phyloP scores from a whole-genome alignment of 1,284 basidiomycete species.

The Austropuccinia psidii region DNA sequence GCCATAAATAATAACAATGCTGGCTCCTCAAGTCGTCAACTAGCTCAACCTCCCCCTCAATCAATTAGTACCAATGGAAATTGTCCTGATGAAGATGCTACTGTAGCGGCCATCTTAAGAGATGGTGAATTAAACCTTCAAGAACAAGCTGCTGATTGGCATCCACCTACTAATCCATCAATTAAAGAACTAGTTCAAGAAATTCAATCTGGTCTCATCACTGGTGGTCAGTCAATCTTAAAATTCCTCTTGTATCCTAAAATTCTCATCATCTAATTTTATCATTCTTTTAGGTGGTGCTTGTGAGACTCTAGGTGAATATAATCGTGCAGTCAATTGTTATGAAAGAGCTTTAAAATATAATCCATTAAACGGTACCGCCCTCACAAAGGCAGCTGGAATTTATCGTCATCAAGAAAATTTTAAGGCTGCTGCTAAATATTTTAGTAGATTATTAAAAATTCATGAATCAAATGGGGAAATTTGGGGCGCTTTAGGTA shows the following conservation, averaged over 20 bases:
- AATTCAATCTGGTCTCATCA: slow-evolving; percentile 18
- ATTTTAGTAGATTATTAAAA: slow-evolving; percentile 48
- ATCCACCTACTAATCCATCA: slow-evolving; percentile 1
- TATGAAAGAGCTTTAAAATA: slow-evolving; percentile 88
- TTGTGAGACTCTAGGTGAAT: slow-evolving; percentile 82
- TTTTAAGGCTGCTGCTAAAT: slow-evolving; percentile 49
- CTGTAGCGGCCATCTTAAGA: slow-evolving; percentile 18
- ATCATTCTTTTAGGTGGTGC: slow-evolving; percentile 41
- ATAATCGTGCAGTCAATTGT: slow-evolving; percentile 75
- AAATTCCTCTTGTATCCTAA: slow-evolving; percentile 33
- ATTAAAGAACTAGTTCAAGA: slow-evolving; percentile 18
- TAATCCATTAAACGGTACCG: slow-evolving; percentile 77
- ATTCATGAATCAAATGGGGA: slow-evolving; percentile 87
- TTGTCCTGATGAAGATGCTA: not conserved
- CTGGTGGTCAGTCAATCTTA: slow-evolving; percentile 18
- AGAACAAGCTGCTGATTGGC: slow-evolving; percentile 13
- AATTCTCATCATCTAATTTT: slow-evolving; percentile 39
- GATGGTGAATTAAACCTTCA: slow-evolving; percentile 8
- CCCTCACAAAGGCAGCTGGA: slow-evolving; percentile 74
- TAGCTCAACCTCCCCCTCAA: slow-evolving; percentile 30
- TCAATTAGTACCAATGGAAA: slow-evolving; percentile 2
- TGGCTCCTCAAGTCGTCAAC: slow-evolving; percentile 1
- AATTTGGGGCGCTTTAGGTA: slow-evolving; percentile 85
- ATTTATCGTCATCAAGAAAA: slow-evolving; percentile 55
- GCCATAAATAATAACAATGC: not conserved